Evolutionary conservation across 148 eudicot species (phyloP).

Genomic region (Heliamphora exappendiculata): DNA sequence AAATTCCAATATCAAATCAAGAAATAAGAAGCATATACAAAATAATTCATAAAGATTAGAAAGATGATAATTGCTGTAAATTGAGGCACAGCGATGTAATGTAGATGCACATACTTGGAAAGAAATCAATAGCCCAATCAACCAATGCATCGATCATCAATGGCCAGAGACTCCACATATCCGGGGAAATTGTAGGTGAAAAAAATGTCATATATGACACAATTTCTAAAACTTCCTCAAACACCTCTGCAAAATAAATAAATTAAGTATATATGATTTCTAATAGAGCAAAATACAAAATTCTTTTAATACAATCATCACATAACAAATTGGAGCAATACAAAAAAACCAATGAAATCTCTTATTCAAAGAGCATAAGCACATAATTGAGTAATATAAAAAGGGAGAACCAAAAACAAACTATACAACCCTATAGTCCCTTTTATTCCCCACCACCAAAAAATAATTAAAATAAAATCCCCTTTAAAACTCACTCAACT

Average conservation of each 20-base stretch:
- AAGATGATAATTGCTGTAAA: background rate
- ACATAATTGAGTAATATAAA: background rate
- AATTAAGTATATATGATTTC: background rate
- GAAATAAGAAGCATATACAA: background rate
- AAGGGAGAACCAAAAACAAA: background rate
- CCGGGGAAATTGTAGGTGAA: constrained; percentile 84
- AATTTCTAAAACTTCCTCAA: constrained; percentile 96
- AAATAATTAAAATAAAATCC: too few relatives aligned
- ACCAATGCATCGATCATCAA: constrained; percentile 86
- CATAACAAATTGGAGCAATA: background rate
- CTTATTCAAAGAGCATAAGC: background rate
- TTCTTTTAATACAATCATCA: background rate
- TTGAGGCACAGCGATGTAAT: background rate
- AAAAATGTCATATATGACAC: constrained; percentile 96
- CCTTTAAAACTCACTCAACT: background rate
- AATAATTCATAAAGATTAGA: background rate
- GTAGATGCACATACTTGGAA: constrained; percentile 61
- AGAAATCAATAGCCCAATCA: constrained; percentile 99
- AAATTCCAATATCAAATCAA: background rate
- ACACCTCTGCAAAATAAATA: constrained; percentile 63
- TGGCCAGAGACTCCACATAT: constrained; percentile 99
- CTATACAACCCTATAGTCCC: background rate
- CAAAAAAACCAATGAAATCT: background rate
- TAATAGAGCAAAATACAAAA: background rate
- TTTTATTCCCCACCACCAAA: background rate